These are phyloP conservation scores for Poterioochromonas sp. DNA, from an alignment of 352 stramenopile genomes.

Conservation along the genomic window DNA sequence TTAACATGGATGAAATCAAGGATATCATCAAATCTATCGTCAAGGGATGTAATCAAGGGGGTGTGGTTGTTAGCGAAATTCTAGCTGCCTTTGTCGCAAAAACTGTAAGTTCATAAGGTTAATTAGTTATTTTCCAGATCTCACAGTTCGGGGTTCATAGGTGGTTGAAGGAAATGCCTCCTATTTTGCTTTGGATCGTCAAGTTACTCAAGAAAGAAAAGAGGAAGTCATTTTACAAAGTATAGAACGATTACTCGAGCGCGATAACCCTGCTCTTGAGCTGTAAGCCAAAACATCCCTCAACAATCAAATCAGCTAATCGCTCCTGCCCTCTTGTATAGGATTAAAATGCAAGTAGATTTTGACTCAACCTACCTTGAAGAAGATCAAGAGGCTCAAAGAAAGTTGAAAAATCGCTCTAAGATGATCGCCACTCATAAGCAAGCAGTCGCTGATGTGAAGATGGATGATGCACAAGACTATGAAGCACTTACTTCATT, in stretches of 20 bases:
- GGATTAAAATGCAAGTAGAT: constrained; percentile 86
- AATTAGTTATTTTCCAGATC: not conserved
- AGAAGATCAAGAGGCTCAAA: constrained; percentile 56
- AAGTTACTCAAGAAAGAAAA: constrained; percentile 59
- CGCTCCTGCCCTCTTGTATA: not conserved
- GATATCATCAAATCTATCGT: constrained; percentile 48
- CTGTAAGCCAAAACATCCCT: not conserved
- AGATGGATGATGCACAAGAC: constrained; percentile 62
- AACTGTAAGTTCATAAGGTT: constrained; percentile 36
- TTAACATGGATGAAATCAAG: constrained; percentile 51
- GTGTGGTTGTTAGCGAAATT: constrained; percentile 69
- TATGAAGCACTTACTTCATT: constrained; percentile 76
- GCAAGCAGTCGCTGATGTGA: constrained; percentile 60
- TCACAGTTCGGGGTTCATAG: constrained; percentile 44
- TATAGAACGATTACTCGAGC: constrained; percentile 59
- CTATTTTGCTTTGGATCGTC: constrained; percentile 60
- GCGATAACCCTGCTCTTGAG: constrained; percentile 61
- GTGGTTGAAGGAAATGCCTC: constrained; percentile 59
- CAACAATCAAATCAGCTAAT: not conserved
- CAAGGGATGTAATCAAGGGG: constrained; percentile 42
- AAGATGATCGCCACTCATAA: constrained; percentile 59
- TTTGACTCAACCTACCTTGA: constrained; percentile 77
- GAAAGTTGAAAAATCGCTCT: constrained; percentile 53
- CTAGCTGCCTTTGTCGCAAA: constrained; percentile 67
- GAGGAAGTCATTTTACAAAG: constrained; percentile 63